Evolutionary conservation across 2,329 filamentous ascomycete genomes (phyloP), one percentile per base, ranked within the genome.

Genomic region (Trichothecium roseum): DNA sequence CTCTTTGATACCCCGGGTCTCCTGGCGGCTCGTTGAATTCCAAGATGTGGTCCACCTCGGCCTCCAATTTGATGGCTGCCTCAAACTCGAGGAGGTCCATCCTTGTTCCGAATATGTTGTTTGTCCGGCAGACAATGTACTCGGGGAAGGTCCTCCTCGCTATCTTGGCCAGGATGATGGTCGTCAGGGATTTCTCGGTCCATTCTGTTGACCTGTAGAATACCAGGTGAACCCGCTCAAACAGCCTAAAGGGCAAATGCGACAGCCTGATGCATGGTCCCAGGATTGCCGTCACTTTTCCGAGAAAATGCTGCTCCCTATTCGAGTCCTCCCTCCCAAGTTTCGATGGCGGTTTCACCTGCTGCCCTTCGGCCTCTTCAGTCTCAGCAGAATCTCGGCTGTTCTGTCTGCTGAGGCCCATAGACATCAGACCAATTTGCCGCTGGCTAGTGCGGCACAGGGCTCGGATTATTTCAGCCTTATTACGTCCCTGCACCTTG

Each of bases 161-260:
- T 38, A 94, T 94, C 43, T 89, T 88, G 7, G 91, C 85, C 5
- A 98, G 69, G 30, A 98, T 94, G 36, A 96, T 89, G 0, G 88
- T 89, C 2, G 86, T 96, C 12, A 98, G 64, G 2, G 89, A 95
- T 55, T 94, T 96, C 49, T 96, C 89, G 0, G 88, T 94, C 91
- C 91, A 98, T 54, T 94, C 84, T 0, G 86, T 93, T 8, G 88
- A 95, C 39, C 89, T 74, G 56, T 96, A 96, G 55, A 95, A 98
- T 18, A 98, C 87, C 3, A 98, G 64, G 59, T 96, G 91, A 1
- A 96, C 87, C 18, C 91, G 76, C 55, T 95, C 87, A 49, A 98
- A 98, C 1, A 98, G 70, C 48, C 79, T 85, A 42, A 87, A 72
- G 1, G 80, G 71, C 1, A 73, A 60, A 1, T 80, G 60, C 1